Base-by-base conservation (phyloP, 192 early-diverging fungal species). In the Gorgonomyces haynaldii region DNA sequence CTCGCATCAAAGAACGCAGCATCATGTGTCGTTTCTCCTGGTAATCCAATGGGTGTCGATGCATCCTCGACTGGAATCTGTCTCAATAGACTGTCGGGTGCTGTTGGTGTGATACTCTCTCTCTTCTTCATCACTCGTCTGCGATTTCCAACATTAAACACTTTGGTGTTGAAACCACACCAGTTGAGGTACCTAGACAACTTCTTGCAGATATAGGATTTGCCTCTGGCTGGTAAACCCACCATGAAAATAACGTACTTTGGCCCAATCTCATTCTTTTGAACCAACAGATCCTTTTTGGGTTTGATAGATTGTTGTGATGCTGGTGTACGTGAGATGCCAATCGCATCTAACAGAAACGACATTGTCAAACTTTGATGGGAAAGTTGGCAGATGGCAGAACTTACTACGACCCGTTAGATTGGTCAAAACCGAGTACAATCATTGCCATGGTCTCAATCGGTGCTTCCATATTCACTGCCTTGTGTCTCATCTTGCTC, bases 131-230 rank as follows among this genome's bases (percentile, higher is more conserved):
- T 26, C 31, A 83, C 77, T 45, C 95, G 79, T 37, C 95, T 72
- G 7, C 84, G 70, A 68, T 95, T 95, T 50, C 95, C 95, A 3
- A 98, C 95, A 53, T 98, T 98, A 57, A 98, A 92, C 9, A 91
- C 70, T 62, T 77, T 64, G 24, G 57, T 57, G 36, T 62, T 66
- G 54, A 60, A 79, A n/a, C 66, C 63, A 37, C 56, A 67, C 54
- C 61, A 66, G 1, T 61, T 50, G 8, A 66, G 50, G 45, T 64
- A 98, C 36, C 91, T 81, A 54, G 81, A 77, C 20, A 98, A 74
- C 57, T 98, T 98, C 52, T 95, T 95, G 62, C 89, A 88, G 50
- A 98, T 83, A 76, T 70, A 78, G 26, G 61, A 68, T 64, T 98
- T 98, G 19, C 95, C 95, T 37, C 92, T 68, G 4, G 92, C 95